Evolutionary conservation across 2,329 filamentous ascomycete genomes (phyloP), one percentile per base, ranked within the genome.

Genomic region (Teratosphaeriaceae sp.): DNA sequence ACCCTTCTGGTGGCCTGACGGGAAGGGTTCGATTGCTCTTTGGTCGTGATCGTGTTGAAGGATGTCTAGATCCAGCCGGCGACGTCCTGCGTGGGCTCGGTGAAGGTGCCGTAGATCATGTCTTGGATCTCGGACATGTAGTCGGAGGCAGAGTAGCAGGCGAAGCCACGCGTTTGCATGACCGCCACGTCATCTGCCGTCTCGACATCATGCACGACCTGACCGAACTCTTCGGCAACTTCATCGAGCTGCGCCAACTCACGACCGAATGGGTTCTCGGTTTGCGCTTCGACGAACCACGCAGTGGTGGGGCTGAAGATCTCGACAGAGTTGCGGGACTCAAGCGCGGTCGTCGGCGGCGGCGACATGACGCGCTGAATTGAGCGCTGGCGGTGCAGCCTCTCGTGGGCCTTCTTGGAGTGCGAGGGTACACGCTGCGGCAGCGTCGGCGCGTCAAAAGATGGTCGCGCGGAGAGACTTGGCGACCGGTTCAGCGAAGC

Each of bases 181-280:
- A 27, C 31, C 8, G 24, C 34, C 57, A 86, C 76, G 63, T 94
- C 88, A 43, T 87, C 84, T 34, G 89, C 83, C 29, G 82, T 68
- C 35, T 80, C 71, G n/a, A 75, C 73, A 46, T 79, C 74, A 49
- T 76, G 74, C 22, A 80, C 73, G 1, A 65, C 67, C 37, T 62
- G 61, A 31, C 80, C 80, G 54, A 88, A 90, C 65, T 96, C 89
- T 67, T 97, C 92, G 0, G 84, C 90, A 13, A 96, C 77, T 66
- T 97, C 92, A 41, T 88, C 88, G 19, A 97, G 86, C 66, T 97
- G 85, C 44, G 87, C 88, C 41, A 97, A 72, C 66, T 98, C 92
- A 39, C 84, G 82, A 41, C 87, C 87, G 57, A 97, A 97, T 0
- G 90, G 90, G 62, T 92, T 58, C 34, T 59, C 54, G 35, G 53